phyloP scores from a whole-genome alignment of 2,329 filamentous ascomycete genomes.

The Penicillium corylophilum region DNA sequence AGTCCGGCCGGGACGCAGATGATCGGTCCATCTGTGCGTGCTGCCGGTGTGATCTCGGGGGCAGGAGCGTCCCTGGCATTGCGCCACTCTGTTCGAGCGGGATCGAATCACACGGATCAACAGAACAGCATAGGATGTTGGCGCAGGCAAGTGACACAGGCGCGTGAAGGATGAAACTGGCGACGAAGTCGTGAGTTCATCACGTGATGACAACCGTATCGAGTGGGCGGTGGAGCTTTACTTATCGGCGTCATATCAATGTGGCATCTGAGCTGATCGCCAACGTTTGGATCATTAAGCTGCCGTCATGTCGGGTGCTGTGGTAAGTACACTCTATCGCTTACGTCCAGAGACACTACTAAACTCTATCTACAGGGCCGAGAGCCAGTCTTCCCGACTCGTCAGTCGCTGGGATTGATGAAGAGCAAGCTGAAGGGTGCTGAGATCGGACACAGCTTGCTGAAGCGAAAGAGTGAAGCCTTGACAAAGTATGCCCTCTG shows the following conservation, averaged over 20 bases:
- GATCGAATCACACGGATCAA: constrained; percentile 34
- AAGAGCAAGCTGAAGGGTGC: constrained; percentile 96
- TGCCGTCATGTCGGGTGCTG: constrained; percentile 35
- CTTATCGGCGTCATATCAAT: constrained; percentile 32
- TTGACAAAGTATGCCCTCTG: constrained; percentile 76
- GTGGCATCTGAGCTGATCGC: constrained; percentile 20
- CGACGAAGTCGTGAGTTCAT: constrained; percentile 26
- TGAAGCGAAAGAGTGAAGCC: constrained; percentile 98
- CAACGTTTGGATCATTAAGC: constrained; percentile 13
- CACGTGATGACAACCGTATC: constrained; percentile 27
- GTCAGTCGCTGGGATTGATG: constrained; percentile 95
- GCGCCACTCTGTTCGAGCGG: constrained; percentile 42
- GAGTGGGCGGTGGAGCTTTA: constrained; percentile 24
- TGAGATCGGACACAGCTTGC: constrained; percentile 84
- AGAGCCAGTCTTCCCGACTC: constrained; percentile 95
- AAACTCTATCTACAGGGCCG: constrained; percentile 63
- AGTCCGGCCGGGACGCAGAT: constrained; percentile 42
- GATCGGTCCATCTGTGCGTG: constrained; percentile 45
- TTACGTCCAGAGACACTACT: constrained; percentile 1
- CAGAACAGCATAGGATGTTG: constrained; percentile 23
- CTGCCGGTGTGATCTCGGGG: constrained; percentile 45
- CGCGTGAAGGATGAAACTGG: constrained; percentile 24
- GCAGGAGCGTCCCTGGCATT: constrained; percentile 53
- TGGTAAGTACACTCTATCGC: constrained; percentile 22
- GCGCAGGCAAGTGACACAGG: constrained; percentile 27